Percentiles rank a stretch among this genome's conserved stretches.
Conservation (phyloP, 192 early-diverging fungal genomes). For the Coemansia sp. region DNA sequence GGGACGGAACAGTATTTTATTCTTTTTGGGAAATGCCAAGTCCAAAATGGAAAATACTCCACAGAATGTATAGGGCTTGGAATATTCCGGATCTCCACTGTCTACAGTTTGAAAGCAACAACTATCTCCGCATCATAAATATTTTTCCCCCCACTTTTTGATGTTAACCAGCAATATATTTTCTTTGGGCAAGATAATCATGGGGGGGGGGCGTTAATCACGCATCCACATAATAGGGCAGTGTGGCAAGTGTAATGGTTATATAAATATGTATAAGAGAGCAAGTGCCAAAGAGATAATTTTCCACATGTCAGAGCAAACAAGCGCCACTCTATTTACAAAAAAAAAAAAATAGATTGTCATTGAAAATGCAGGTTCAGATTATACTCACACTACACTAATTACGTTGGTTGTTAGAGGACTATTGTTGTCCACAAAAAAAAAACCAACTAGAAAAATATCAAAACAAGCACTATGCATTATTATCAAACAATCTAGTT, state of each 20-base stretch:
- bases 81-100: not conserved
- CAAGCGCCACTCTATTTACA: not conserved
- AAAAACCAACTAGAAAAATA: not conserved
- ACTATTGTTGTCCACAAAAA: not conserved
- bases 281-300: not conserved
- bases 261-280: not conserved
- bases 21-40: not conserved
- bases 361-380: not conserved
- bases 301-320: not conserved
- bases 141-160: no score
- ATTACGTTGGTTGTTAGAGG: not conserved
- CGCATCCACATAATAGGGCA: not conserved
- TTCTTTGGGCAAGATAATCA: not conserved
- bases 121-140: not conserved
- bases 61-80: not conserved
- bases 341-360: not conserved
- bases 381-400: slow-evolving; percentile 1
- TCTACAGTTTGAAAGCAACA: not conserved
- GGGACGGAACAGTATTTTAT: not conserved
- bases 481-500: not conserved
- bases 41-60: not conserved
- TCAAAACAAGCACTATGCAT: not conserved
- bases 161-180: no score
- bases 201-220: not conserved
- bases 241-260: not conserved